Evolutionary conservation across 805 yeast species (phyloP).

Genomic region (Saccharomycopsis sp.): DNA sequence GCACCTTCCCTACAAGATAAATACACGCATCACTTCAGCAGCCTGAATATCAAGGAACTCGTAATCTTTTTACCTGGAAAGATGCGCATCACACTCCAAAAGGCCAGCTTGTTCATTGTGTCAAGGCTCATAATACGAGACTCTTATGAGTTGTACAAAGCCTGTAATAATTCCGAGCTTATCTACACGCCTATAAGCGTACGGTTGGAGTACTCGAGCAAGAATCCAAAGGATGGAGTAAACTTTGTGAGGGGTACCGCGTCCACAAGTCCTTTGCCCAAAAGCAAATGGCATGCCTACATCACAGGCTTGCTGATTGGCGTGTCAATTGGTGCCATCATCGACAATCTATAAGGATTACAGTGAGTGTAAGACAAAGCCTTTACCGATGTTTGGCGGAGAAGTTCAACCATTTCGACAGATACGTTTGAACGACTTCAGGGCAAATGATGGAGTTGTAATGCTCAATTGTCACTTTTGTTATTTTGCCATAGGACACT

Average conservation of each 20-base stretch:
- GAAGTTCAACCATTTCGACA: too few relatives aligned
- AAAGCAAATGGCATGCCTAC: constrained; percentile 71
- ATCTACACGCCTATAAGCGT: constrained; percentile 70
- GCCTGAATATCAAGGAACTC: constrained; percentile 55
- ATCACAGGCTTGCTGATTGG: constrained; percentile 75
- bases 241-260: constrained; percentile 60
- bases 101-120: constrained; percentile 32
- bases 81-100: constrained; percentile 54
- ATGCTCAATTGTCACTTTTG: too few relatives aligned
- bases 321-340: constrained; percentile 89
- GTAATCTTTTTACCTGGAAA: constrained; percentile 57
- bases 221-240: constrained; percentile 67
- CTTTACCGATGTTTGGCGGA: too few relatives aligned
- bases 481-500: too few relatives aligned
- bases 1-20: constrained; percentile 53
- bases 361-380: too few relatives aligned
- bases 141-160: constrained; percentile 33
- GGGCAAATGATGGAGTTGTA: too few relatives aligned
- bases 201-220: constrained; percentile 56
- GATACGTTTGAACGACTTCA: too few relatives aligned
- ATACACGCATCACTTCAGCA: constrained; percentile 47
- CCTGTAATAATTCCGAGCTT: constrained; percentile 36
- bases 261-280: constrained; percentile 32
- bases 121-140: constrained; percentile 33
- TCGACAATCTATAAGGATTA: constrained; percentile 81